Conservation (phyloP, 1,284 basidiomycete genomes). For the Retiboletus fuscus region DNA sequence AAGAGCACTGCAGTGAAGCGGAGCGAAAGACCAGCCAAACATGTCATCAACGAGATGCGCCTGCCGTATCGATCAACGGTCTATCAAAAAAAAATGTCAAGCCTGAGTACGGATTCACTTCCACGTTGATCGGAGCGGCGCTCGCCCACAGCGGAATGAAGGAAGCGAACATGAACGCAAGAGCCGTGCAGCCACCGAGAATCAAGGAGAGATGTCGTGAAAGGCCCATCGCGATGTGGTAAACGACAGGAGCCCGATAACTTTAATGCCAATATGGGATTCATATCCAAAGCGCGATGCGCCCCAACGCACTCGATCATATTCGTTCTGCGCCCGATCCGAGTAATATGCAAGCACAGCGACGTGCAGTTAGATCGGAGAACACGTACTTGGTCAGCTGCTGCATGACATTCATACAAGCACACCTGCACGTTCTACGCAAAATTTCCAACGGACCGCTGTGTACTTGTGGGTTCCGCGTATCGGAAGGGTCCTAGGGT, state of each 20-base stretch:
- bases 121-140: conserved; percentile 2
- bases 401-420: conserved; percentile 46
- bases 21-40: conserved; percentile 53
- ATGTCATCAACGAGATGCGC: conserved; percentile 39
- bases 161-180: conserved; percentile 59
- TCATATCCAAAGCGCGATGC: not conserved
- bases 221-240: conserved; percentile 57
- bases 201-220: no score
- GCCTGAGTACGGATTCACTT: not conserved
- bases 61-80: conserved; percentile 50
- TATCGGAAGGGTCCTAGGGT: no score
- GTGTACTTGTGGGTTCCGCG: no score
- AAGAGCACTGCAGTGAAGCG: conserved; percentile 48
- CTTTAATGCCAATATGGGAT: conserved; percentile 28
- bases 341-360: not conserved
- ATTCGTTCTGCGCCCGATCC: conserved; percentile 34
- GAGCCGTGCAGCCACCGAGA: conserved; percentile 48
- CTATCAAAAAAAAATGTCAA: conserved; percentile 37
- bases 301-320: conserved; percentile 46
- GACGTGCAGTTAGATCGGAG: not conserved
- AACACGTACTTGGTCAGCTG: conserved; percentile 52
- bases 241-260: conserved; percentile 53
- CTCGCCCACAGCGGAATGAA: conserved; percentile 58
- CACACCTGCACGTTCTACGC: conserved; percentile 20
- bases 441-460: conserved; percentile 55